Conservation (phyloP, 2,329 filamentous ascomycete genomes). For the Penicillium sp. region DNA sequence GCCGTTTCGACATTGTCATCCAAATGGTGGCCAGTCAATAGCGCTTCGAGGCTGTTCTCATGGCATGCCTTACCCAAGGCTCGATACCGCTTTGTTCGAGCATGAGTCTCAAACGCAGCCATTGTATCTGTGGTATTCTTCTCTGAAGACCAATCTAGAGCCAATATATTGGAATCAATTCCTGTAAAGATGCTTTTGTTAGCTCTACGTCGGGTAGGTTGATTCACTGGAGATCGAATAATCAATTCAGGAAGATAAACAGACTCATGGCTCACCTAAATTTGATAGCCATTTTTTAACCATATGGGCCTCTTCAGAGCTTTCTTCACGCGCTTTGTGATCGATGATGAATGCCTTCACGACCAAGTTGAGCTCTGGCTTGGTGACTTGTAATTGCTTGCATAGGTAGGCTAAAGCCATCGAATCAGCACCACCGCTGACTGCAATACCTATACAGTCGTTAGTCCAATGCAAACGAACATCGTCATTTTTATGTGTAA, state of each 20-base stretch:
- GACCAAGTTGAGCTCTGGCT: constrained; percentile 20
- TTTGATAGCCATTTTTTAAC: constrained; percentile 45
- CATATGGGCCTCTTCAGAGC: constrained; percentile 51
- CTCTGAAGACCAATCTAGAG: constrained; percentile 51
- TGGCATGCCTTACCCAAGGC: constrained; percentile 61
- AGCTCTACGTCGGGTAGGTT: neutral
- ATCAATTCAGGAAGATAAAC: neutral
- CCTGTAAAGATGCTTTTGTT: constrained; percentile 20
- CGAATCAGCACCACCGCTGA: constrained; percentile 95
- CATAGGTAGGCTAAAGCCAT: constrained; percentile 87
- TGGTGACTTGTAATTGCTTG: constrained; percentile 40
- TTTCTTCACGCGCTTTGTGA: constrained; percentile 55
- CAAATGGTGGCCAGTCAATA: constrained; percentile 80
- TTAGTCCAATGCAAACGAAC: neutral
- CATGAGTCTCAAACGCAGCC: constrained; percentile 71
- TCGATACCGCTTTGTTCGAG: constrained; percentile 70
- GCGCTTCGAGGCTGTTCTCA: constrained; percentile 47
- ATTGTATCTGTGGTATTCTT: constrained; percentile 37
- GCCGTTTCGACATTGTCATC: constrained; percentile 92
- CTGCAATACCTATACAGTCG: constrained; percentile 59
- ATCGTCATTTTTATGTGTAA: neutral
- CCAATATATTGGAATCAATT: constrained; percentile 32
- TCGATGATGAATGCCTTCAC: constrained; percentile 59
- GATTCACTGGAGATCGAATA: no score
- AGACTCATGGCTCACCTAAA: constrained; percentile 35